Evolutionary conservation across 352 stramenopile genomes (phyloP).

Genomic region (Thalassiosira pacifica): DNA sequence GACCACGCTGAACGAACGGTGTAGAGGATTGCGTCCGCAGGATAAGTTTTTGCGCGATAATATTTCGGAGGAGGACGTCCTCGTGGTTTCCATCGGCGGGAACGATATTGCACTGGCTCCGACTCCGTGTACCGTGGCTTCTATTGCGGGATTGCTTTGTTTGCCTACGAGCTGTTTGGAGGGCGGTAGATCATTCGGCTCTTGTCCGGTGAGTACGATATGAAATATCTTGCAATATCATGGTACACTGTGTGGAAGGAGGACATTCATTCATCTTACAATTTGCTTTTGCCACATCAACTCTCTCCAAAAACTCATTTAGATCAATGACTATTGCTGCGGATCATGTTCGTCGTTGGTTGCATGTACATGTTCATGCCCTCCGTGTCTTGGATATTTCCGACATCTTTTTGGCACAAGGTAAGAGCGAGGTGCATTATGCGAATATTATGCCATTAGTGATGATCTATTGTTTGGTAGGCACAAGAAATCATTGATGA

Average conservation of each 20-base stretch:
- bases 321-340: constrained; percentile 82
- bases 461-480: neutral
- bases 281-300: neutral
- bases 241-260: too few relatives aligned
- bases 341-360: constrained; percentile 76
- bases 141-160: constrained; percentile 69
- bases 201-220: constrained; percentile 51
- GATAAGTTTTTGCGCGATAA: constrained; percentile 84
- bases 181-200: constrained; percentile 52
- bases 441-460: neutral
- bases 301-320: neutral
- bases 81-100: constrained; percentile 82
- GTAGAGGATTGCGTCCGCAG: constrained; percentile 64
- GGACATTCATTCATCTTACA: constrained; percentile 2
- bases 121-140: constrained; percentile 75
- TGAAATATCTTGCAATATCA: too few relatives aligned
- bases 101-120: constrained; percentile 85
- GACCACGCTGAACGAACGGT: constrained; percentile 80
- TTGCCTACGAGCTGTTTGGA: constrained; percentile 63
- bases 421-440: constrained; percentile 21
- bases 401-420: constrained; percentile 81
- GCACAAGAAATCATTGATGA: too few relatives aligned
- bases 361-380: constrained; percentile 68
- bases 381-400: constrained; percentile 82
- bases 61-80: constrained; percentile 75